Evolutionary conservation across 2,329 filamentous ascomycete genomes (phyloP), one percentile per base, ranked within the genome.

Genomic region (Aspergillus latus): DNA sequence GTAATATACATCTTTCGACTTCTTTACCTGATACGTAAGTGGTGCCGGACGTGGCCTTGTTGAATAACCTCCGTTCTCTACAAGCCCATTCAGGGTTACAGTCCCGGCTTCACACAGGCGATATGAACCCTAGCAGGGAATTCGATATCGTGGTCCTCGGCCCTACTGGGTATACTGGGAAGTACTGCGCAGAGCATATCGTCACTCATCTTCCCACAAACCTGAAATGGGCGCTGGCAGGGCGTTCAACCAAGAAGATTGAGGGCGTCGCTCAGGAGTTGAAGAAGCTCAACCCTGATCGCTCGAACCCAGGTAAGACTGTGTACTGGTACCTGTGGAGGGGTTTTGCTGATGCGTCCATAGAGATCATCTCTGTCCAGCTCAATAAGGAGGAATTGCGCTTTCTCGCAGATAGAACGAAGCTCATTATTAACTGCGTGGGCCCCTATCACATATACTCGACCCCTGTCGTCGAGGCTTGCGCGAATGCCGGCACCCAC

Each of bases 141-240:
- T 89, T 88, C 67, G 87, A 89, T 64, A 72, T 88, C 49, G 76
- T 89, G 43, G 76, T 90, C 34, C 79, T 88, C 16, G 87, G 87
- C 28, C 86, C 87, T 8, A 88, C 82, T 70, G 92, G 92, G 30
- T 96, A 95, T 74, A 97, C 92, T 0, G 92, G 92, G 39, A 87
- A 84, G 62, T 80, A 89, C 63, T 86, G 86, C 2, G 87, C 87
- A 29, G 87, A 95, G 71, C 85, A 94, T 72, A 88, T 96, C 66
- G 81, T 85, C 51, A 81, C 80, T 11, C 76, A 84, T 62, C 78
- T 91, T 1, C 88, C 92, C 0, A 90, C 88, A 15, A 84, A 90
- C 69, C 73, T 96, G 59, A 91, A 85, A 77, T 97, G 92, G 92
- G 92, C 90, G 11, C 79, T 97, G 54, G 90, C 91, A 45, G 92